Conservation (phyloP, 225 moss, liverwort and hornwort species). For the Thuidium tamariscinum region DNA sequence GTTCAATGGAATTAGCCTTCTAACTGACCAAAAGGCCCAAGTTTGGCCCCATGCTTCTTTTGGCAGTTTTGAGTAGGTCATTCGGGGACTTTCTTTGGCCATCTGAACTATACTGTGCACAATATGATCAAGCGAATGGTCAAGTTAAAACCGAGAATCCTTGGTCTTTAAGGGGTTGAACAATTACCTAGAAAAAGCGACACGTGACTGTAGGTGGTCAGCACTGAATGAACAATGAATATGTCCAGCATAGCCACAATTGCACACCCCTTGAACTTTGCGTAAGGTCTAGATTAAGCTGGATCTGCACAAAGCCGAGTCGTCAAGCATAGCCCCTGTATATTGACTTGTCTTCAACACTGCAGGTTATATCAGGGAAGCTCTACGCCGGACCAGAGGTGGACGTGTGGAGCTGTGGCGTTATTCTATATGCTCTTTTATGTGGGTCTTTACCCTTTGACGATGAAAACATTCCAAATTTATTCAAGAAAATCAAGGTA, state of each 20-base stretch:
- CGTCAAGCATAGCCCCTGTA: background rate
- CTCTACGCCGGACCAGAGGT: slow-evolving; percentile 57
- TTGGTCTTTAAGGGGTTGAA: background rate
- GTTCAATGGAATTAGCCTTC: background rate
- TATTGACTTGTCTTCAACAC: background rate
- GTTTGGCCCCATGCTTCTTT: background rate
- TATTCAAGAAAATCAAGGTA: slow-evolving; percentile 65
- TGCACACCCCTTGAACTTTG: background rate
- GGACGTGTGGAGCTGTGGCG: slow-evolving; percentile 71
- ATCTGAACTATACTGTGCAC: background rate
- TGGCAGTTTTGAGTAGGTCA: background rate
- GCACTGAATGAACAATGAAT: background rate
- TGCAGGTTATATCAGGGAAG: slow-evolving; percentile 59
- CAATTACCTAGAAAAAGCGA: background rate
- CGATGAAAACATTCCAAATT: slow-evolving; percentile 55
- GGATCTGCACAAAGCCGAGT: background rate
- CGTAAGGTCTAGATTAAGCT: background rate
- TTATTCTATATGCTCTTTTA: slow-evolving; percentile 51
- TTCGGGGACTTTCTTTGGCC: background rate
- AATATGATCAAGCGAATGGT: background rate
- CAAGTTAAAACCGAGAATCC: background rate
- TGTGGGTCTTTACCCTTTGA: slow-evolving; percentile 59
- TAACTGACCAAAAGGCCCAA: background rate
- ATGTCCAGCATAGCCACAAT: background rate
- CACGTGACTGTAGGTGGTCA: background rate